A percentile compares a stretch with the other conserved stretches of the same genome.
phyloP scores from a whole-genome alignment of 306 rosid genomes.

The Prunus campanulata region DNA sequence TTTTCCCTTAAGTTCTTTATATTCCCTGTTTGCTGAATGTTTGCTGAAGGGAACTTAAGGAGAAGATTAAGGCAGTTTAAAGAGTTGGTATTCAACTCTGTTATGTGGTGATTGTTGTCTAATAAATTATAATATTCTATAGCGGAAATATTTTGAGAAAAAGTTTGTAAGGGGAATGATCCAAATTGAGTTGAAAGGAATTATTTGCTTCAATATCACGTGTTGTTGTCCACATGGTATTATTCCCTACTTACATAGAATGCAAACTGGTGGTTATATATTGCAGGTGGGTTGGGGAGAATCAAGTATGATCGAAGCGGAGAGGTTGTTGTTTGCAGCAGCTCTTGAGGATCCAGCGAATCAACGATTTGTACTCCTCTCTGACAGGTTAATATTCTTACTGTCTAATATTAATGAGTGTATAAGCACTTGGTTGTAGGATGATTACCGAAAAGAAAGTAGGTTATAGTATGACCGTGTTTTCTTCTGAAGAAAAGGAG shows the following conservation, averaged over 20 bases:
- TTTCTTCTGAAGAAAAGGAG: constrained; percentile 12
- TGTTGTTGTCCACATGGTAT: too few relatives aligned
- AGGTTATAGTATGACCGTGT: neutral
- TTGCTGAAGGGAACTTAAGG: neutral
- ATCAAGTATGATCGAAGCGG: constrained; percentile 56
- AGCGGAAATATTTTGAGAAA: neutral
- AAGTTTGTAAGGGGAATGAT: neutral
- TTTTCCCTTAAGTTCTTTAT: too few relatives aligned
- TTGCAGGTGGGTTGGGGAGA: constrained; percentile 59
- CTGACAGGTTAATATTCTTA: constrained; percentile 66
- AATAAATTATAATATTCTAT: neutral
- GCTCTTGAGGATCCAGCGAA: constrained; percentile 90
- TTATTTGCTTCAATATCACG: neutral
- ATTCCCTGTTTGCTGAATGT: neutral
- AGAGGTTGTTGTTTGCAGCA: constrained; percentile 37
- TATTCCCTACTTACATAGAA: neutral
- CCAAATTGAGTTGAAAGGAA: neutral
- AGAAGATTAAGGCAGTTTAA: neutral
- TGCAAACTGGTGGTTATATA: neutral
- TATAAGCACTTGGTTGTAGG: constrained; percentile 3
- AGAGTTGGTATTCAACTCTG: neutral
- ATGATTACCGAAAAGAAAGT: neutral
- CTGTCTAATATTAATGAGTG: neutral
- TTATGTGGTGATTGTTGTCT: neutral
- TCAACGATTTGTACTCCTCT: constrained; percentile 92